Evolutionary conservation across 1,284 basidiomycete genomes (phyloP), one percentile per base, ranked within the genome.

Genomic region (Porogramme epimiltina): DNA sequence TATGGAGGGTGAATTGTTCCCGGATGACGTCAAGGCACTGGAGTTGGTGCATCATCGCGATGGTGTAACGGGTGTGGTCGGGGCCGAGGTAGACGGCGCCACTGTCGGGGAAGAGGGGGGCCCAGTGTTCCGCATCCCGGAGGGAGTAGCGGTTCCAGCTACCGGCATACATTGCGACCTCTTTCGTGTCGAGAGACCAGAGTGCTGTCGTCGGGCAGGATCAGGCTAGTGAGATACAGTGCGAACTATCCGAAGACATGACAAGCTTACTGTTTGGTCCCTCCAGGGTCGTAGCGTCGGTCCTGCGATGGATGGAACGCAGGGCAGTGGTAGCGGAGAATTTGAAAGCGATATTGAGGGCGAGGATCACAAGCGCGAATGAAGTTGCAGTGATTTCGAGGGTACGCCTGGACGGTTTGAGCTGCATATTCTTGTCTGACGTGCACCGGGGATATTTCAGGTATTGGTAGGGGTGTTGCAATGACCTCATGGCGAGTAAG

Each of bases 1-100:
- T 25, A 3, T 48, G 51, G 5, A 47, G 41, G 10, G 33, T 45
- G 37, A 57, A 41, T 44, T 60, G 55, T 19, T 52, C 47, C 33
- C 61, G 61, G 3, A 62, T 22, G 48, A 55, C 42, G 54, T 61
- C 52, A 42, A 62, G 52, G 49, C 61, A 62, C 26, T 55, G 55
- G 15, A 61, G 55, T 37, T 62, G 56, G 50, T 62, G 61, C 45
- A 62, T 55, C 53, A 62, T 53, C 23, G 56, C 45, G 26, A 61
- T 56, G 13, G 59, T 62, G 50, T 59, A 58, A 5, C 54, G 53
- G n/a, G 48, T 42, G 34, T 34, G 49, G 3, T 37, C 26, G 0
- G 36, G 33, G 19, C 51, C 49, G 31, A 58, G 44, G 37, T 62
- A 50, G 22, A 62, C 39, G 18, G 59, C 18, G 36, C 60, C 58